These are phyloP conservation scores for Ceratobasidium sp. DNA, from an alignment of 1,284 basidiomycete genomes.

Conservation along the genomic window DNA sequence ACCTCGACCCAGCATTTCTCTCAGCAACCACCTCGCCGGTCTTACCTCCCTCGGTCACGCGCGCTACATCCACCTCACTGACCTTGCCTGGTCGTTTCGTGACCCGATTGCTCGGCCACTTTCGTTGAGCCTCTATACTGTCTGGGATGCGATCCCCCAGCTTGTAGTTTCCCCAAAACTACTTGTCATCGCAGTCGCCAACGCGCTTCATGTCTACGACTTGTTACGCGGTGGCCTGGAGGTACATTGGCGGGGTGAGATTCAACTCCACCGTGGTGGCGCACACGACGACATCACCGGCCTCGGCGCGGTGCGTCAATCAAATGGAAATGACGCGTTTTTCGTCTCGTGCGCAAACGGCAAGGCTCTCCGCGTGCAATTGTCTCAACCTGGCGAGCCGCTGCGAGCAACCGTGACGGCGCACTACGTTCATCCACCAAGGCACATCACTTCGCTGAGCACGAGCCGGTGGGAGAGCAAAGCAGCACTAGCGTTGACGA, in stretches of 20 bases:
- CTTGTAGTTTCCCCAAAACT: constrained; percentile 68
- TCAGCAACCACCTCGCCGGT: not conserved
- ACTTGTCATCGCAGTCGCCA: constrained; percentile 71
- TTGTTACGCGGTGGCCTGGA: constrained; percentile 68
- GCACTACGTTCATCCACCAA: constrained; percentile 11
- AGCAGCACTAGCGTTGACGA: constrained; percentile 40
- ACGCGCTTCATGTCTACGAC: constrained; percentile 66
- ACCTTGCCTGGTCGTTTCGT: constrained; percentile 65
- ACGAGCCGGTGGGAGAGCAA: constrained; percentile 11
- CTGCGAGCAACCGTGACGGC: constrained; percentile 15
- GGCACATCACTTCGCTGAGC: constrained; percentile 9
- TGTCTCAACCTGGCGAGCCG: constrained; percentile 6
- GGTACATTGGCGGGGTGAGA: constrained; percentile 54
- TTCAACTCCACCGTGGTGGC: constrained; percentile 53
- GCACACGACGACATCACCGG: constrained; percentile 64
- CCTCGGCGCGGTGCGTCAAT: not conserved
- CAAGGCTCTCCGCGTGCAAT: not conserved
- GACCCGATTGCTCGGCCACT: constrained; percentile 74
- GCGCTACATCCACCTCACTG: constrained; percentile 55
- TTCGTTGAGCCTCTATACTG: constrained; percentile 65
- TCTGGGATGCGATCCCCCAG: constrained; percentile 65
- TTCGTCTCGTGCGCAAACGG: constrained; percentile 17
- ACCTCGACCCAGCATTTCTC: constrained; percentile 20
- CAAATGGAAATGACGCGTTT: not conserved
- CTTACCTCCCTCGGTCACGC: not conserved